Evolutionary conservation across 495 filamentous ascomycete genomes (phyloP).

Genomic region (Venustampulla echinocandica): DNA sequence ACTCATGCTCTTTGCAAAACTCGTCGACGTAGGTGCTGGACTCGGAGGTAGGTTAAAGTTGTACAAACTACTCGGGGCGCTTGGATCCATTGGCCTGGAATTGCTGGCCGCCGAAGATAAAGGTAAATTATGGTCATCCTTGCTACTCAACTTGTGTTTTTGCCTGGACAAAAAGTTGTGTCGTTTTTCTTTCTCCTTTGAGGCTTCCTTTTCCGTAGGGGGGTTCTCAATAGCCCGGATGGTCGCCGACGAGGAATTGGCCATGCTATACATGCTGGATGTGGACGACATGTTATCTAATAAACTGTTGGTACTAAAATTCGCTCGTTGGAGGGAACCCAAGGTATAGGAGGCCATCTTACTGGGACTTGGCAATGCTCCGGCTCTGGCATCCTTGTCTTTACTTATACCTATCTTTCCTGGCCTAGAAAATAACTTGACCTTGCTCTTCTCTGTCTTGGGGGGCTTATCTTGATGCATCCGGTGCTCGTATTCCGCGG

Average conservation of each 20-base stretch:
- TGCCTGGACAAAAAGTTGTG: conserved; percentile 84
- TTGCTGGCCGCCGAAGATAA: conserved; percentile 88
- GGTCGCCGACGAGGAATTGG: conserved; percentile 78
- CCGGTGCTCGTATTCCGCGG: conserved; percentile 20
- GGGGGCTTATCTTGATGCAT: conserved; percentile 52
- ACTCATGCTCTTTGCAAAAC: conserved; percentile 66
- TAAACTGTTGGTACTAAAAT: conserved; percentile 70
- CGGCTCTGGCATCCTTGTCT: conserved; percentile 64
- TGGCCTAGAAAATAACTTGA: conserved; percentile 85
- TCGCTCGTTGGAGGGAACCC: conserved; percentile 48
- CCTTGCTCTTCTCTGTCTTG: conserved; percentile 75
- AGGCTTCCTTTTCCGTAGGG: conserved; percentile 41
- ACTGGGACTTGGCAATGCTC: conserved; percentile 69
- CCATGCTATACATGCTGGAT: conserved; percentile 69
- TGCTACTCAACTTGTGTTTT: conserved; percentile 81
- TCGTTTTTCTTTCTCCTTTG: conserved; percentile 59
- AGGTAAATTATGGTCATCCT: conserved; percentile 67
- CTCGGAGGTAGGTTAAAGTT: conserved; percentile 57
- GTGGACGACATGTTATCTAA: conserved; percentile 52
- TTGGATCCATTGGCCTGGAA: conserved; percentile 76
- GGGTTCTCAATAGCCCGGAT: conserved; percentile 42
- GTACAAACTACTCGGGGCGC: conserved; percentile 77
- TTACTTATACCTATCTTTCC: conserved; percentile 72
- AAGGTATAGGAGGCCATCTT: conserved; percentile 60
- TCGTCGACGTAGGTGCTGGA: conserved; percentile 60